phyloP scores from a whole-genome alignment of 768 basidiomycete genomes.

The Podaxis mareebaensis region DNA sequence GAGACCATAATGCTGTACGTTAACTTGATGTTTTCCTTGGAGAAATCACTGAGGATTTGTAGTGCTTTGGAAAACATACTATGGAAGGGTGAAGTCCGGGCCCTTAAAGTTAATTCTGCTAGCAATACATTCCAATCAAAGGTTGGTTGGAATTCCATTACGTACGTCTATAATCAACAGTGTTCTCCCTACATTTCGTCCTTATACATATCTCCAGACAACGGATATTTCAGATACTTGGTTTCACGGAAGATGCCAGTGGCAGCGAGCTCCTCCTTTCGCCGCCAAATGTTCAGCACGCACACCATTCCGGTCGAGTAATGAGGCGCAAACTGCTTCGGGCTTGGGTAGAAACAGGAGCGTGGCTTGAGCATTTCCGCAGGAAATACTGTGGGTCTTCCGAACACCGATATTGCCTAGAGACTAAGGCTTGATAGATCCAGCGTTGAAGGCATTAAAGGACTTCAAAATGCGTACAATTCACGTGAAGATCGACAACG shows the following conservation, averaged over 20 bases:
- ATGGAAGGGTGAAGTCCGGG: conserved; percentile 68
- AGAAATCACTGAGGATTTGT: conserved; percentile 11
- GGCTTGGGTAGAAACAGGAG: conserved; percentile 76
- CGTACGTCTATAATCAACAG: conserved; percentile 42
- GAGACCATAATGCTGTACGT: conserved; percentile 71
- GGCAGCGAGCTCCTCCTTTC: conserved; percentile 47
- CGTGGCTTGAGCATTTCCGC: conserved; percentile 65
- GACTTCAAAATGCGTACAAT: conserved; percentile 39
- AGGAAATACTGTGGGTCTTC: conserved; percentile 41
- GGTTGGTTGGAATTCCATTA: conserved; percentile 61
- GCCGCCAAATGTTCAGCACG: conserved; percentile 55
- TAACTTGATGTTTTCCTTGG: conserved; percentile 11
- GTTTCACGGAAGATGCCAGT: conserved; percentile 38
- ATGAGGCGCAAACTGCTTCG: conserved; percentile 67
- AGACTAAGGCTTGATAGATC: conserved; percentile 33
- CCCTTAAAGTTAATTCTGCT: conserved; percentile 44
- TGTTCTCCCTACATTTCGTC: background rate
- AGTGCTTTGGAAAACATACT: conserved; percentile 77
- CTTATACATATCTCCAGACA: conserved; percentile 30
- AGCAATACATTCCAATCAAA: conserved; percentile 60
- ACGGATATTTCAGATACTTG: conserved; percentile 44
- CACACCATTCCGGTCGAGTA: conserved; percentile 44
- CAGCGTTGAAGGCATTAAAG: conserved; percentile 47
- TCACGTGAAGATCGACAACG: conserved; percentile 56
- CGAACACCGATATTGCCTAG: background rate